A percentile compares a stretch with the other conserved stretches of the same genome.
These are phyloP conservation scores for Corchorus olitorius DNA, from an alignment of 345 rosid genomes.

Conservation along the genomic window DNA sequence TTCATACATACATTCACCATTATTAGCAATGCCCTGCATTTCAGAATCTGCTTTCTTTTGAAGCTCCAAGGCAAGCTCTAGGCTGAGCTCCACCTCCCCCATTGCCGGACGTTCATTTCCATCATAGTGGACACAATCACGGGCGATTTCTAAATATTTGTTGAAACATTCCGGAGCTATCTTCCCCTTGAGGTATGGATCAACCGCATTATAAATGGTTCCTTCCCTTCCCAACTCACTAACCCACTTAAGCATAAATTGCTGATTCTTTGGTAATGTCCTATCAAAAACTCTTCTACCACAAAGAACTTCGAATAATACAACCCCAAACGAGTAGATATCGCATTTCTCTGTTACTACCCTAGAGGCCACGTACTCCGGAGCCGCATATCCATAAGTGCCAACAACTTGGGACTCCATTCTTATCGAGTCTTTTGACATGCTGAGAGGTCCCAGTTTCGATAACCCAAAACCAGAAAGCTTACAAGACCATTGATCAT, in stretches of 20 bases:
- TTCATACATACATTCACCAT: no score
- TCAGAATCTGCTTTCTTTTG: constrained; percentile 4
- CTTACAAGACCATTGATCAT: constrained; percentile 36
- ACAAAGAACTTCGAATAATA: constrained; percentile 37
- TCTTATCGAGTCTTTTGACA: constrained; percentile 23
- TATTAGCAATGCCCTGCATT: no score
- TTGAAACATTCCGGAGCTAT: constrained; percentile 9
- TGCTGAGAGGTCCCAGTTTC: constrained; percentile 23
- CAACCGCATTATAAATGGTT: not conserved
- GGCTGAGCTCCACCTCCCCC: not conserved
- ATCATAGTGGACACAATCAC: not conserved
- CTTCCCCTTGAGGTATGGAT: not conserved
- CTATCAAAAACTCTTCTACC: constrained; percentile 34
- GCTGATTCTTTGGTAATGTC: no score
- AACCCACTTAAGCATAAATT: not conserved
- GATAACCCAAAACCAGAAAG: constrained; percentile 43
- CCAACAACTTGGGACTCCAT: constrained; percentile 37
- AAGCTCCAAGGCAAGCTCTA: constrained; percentile 1
- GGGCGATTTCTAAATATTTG: not conserved
- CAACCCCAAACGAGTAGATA: constrained; percentile 40
- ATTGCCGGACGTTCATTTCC: not conserved
- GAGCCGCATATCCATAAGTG: constrained; percentile 38
- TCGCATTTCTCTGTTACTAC: constrained; percentile 39
- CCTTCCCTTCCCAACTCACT: not conserved
- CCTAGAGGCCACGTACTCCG: constrained; percentile 31